A percentile compares a stretch with the other conserved stretches of the same genome.
These are phyloP conservation scores for Nicotiana attenuata DNA, from an alignment of 257 asterid species.

Conservation along the genomic window DNA sequence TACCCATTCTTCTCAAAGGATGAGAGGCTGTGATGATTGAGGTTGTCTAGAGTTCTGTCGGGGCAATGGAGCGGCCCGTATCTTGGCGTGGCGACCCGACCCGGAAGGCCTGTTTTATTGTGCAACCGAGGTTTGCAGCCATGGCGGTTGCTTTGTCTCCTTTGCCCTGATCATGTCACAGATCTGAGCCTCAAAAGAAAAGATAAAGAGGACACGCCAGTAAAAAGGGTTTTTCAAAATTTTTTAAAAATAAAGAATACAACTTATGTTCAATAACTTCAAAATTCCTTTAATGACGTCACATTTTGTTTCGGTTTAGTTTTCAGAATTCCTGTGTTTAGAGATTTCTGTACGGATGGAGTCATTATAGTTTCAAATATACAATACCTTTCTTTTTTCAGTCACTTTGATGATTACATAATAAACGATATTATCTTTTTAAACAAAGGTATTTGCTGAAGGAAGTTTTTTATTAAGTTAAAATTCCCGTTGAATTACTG, in stretches of 20 bases:
- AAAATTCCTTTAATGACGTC: not conserved
- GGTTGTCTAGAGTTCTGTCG: not conserved
- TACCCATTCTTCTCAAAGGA: too few species aligned
- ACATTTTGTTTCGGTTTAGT: not conserved
- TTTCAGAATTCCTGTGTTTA: not conserved
- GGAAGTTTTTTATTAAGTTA: too few species aligned
- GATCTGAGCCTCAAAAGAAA: not conserved
- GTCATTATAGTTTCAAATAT: not conserved
- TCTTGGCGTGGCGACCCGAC: not conserved
- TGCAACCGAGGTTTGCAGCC: constrained; percentile 12
- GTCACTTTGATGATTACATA: not conserved
- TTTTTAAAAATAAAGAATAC: too few species aligned
- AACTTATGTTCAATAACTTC: too few species aligned
- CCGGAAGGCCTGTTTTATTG: not conserved
- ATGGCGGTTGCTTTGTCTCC: constrained; percentile 4
- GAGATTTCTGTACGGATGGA: not conserved
- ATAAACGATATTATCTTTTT: not conserved
- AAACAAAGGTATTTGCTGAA: not conserved
- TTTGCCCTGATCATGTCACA: not conserved
- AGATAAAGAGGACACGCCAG: too few species aligned
- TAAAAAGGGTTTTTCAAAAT: too few species aligned
- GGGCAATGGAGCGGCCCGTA: not conserved
- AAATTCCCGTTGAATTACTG: too few species aligned
- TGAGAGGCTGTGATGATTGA: constrained; percentile 6
- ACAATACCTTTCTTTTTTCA: not conserved